These are phyloP conservation scores for Mycogone perniciosa DNA, from an alignment of 2,329 filamentous ascomycete species.

Conservation along the genomic window DNA sequence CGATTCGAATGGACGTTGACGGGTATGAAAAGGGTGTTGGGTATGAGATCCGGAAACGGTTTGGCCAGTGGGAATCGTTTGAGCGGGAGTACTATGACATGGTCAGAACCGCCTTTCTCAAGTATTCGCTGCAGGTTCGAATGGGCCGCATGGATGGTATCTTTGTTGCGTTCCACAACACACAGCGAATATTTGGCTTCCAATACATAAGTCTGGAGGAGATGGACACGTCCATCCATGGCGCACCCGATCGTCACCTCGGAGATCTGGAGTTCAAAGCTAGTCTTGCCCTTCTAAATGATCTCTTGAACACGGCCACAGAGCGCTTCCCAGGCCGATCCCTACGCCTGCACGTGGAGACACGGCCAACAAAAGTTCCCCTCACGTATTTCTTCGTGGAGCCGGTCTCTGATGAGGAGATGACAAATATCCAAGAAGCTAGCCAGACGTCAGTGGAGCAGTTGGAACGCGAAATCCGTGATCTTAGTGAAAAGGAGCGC, in stretches of 20 bases:
- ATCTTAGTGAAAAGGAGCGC: constrained; percentile 32
- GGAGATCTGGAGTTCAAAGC: constrained; percentile 82
- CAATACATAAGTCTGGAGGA: constrained; percentile 84
- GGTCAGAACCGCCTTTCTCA: constrained; percentile 89
- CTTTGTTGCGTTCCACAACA: constrained; percentile 95
- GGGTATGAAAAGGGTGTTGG: constrained; percentile 69
- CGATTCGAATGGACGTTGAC: constrained; percentile 78
- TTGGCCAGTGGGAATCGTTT: constrained; percentile 81
- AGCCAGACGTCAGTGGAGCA: constrained; percentile 59
- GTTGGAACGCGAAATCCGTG: constrained; percentile 60
- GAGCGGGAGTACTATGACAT: constrained; percentile 97
- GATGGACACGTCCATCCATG: constrained; percentile 88
- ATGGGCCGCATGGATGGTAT: constrained; percentile 99
- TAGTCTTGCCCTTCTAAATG: constrained; percentile 72
- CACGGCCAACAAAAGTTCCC: constrained; percentile 51
- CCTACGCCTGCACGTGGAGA: constrained; percentile 76
- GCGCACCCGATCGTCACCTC: constrained; percentile 55
- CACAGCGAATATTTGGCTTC: constrained; percentile 91
- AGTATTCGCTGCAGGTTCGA: constrained; percentile 92
- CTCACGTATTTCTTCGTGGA: constrained; percentile 89
- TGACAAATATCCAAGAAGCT: constrained; percentile 65
- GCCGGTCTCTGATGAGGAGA: constrained; percentile 67
- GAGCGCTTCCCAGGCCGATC: constrained; percentile 68
- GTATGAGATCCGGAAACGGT: constrained; percentile 74
- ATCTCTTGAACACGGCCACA: constrained; percentile 69